Base-by-base conservation (phyloP, 2,329 filamentous ascomycete species). In the Curvularia sp. region DNA sequence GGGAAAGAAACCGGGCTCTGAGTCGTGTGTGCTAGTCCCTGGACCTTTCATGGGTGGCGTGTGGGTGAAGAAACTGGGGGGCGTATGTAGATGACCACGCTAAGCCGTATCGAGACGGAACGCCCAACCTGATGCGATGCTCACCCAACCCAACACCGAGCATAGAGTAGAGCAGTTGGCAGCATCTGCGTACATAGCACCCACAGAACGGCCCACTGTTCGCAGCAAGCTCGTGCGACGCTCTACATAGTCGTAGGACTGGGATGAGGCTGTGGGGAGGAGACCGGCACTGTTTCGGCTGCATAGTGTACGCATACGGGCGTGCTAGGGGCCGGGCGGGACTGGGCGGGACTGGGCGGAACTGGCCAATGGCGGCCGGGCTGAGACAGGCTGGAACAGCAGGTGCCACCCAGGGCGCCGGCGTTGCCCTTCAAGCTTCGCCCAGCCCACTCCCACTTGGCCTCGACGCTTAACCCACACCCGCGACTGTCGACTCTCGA, bases 401-500 rank as follows among this genome's bases (percentile, higher is more conserved):
- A 55, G 51, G 45, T 65, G 63, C 59, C 61, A 61, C 56, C 57
- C 5, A 48, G 36, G 54, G 52, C 55, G 56, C 54, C 56, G 55
- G 55, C 45, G 34, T 49, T 49, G 21, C 13, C 48, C 57, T 55
- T 53, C 57, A 50, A 59, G 56, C 56, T 53, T 55, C 63, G 53
- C 56, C 57, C 61, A 63, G 47, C 48, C 67, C 63, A 65, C 63
- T 66, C 66, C 68, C 68, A 69, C 68, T 60, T 62, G 56, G 61
- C 64, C 65, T 66, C 61, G 64, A 64, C 63, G 65, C 63, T 60
- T 63, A 65, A 57, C 63, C 62, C 49, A 55, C 59, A 49, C 53
- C 56, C 46, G 57, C 47, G 30, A 55, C 54, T 34, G 47, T 50
- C 43, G 48, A 59, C 48, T 25, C 46, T 47, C n/a, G n/a, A n/a